Evolutionary conservation across 2,329 filamentous ascomycete genomes (phyloP), one percentile per base, ranked within the genome.

Genomic region (Scytalidium sp.): DNA sequence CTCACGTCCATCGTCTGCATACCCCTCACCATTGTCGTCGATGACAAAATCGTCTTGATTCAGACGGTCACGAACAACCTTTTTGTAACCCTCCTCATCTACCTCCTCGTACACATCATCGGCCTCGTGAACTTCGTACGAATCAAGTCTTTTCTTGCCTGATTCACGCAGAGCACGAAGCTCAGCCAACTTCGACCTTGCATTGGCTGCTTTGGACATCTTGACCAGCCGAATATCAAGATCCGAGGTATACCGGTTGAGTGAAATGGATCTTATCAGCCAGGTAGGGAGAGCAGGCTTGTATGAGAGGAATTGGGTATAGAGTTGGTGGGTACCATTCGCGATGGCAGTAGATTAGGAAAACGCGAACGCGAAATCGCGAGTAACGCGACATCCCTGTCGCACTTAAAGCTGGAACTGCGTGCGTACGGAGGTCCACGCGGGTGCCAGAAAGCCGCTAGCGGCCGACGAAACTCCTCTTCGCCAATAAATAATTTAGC

Each of bases 31-130:
- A 73, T 97, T 96, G 73, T 99, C 94, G 74, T 97, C 94, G 52
- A 99, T 92, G 46, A 99, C 93, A 64, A 99, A 99, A 72, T 99
- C 94, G 62, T 99, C 94, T 63, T 96, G 80, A 64, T 97, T 89
- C 46, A 99, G 77, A 43, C 94, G 86, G 49, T 87, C 84, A 40
- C 94, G 83, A 13, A 99, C 91, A 58, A 97, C 87, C 68, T 95
- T 95, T 75, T 97, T 97, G 77, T 99, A 99, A 46, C 89, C 88
- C 63, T 94, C 93, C 63, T 99, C 94, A 64, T 97, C 92, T 43
- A 99, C 91, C 63, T 96, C 92, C 56, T 97, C 94, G 73, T 97
- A 99, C 41, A 99, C 76, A 59, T 89, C 84, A 57, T 86, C 82
- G 61, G 89, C 87, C 55, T 97, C 86, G 61, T 90, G 82, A 54